Base-by-base conservation (phyloP, 805 yeast genomes). In the Starmerella floricola region DNA sequence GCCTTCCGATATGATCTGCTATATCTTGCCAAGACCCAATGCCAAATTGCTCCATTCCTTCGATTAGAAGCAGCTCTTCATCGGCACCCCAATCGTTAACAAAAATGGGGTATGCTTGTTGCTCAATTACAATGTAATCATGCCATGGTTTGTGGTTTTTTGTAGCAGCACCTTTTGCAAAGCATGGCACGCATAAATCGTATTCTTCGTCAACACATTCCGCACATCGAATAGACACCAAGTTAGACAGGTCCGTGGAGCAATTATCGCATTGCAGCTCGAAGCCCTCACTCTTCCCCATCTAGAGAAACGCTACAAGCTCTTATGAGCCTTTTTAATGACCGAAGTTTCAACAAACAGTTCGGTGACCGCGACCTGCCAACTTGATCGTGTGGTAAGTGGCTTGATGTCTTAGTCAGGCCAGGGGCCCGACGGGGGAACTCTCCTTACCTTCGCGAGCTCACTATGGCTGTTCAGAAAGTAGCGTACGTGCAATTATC, bases 11-110 rank as follows among this genome's bases (percentile, higher is more conserved):
- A 57, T 84, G 94, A 57, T 91, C 97, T 10, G 95, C 80, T n/a
- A 93, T 75, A 60, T 91, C 98, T 56, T 84, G 94, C 98, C 98
- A 91, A 59, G 87, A 86, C 2, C 99, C 99, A 42, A 91, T 53
- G 0, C 99, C 98, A 34, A 74, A 71, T 8, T 83, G 79, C 61
- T 91, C 95, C 34, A 94, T 79, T 8, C 96, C 97, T 60, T 86
- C 94, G 12, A 93, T 73, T 45, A 91, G 65, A 26, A 84, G 68
- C 43, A 87, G 58, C 62, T 91, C 99, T 61, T 91, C 99, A 63
- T 91, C 98, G 1, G 98, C 98, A 29, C 98, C 99, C 97, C 98
- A 91, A 43, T 79, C 87, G 43, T 71, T 74, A 40, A 76, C 81
- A 52, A 93, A 79, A 8, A 93, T 82, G 0, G 99, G 98, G 57